Evolutionary conservation across 2,329 filamentous ascomycete species (phyloP), one percentile per base, ranked within the genome.

Genomic region (Epichloe festucae): DNA sequence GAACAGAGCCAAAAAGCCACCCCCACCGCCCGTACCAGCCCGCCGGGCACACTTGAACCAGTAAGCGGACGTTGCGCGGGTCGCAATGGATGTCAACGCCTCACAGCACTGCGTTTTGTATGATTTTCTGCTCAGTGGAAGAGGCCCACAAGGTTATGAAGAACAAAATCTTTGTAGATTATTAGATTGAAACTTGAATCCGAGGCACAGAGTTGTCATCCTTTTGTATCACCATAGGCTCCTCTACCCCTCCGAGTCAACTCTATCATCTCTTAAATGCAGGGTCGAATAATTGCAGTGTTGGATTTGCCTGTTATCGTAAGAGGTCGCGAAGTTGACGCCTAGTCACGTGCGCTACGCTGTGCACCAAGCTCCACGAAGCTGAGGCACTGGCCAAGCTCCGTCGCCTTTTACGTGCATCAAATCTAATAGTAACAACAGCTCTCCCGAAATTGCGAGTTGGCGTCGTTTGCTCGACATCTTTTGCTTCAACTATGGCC

Each of bases 401-500:
- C 11, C 17, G 19, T 11, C 5, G 11, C n/a, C 19, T 41, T 31
- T 15, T 10, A 38, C 6, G 23, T 15, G 14, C 31, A 19, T 21
- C 12, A 15, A 35, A 4, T 31, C 27, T 4, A 31, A 31, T 21
- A 21, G 21, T 21, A 21, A 23, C 27, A 31, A 31, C 27, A 31
- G 27, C 27, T 31, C 27, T 31, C 27, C 14, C 38, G 8, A 40
- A 36, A 21, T 48, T 15, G 36, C 23, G 39, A 17, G 19, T 4
- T 14, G 21, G 44, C 11, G 35, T 10, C 31, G 11, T 15, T 36
- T 12, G 14, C 17, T 15, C 21, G 8, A 48, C 23, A 40, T n/a
- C 10, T n/a, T 41, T 5, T 23, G n/a, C 39, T 21, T 35, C 39
- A 42, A 17, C 19, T 55, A 87, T 94, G 80, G 76, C 77, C 7